Evolutionary conservation across 2,329 filamentous ascomycete genomes (phyloP), one percentile per base, ranked within the genome.

Genomic region (Ceratocystis lukuohia): DNA sequence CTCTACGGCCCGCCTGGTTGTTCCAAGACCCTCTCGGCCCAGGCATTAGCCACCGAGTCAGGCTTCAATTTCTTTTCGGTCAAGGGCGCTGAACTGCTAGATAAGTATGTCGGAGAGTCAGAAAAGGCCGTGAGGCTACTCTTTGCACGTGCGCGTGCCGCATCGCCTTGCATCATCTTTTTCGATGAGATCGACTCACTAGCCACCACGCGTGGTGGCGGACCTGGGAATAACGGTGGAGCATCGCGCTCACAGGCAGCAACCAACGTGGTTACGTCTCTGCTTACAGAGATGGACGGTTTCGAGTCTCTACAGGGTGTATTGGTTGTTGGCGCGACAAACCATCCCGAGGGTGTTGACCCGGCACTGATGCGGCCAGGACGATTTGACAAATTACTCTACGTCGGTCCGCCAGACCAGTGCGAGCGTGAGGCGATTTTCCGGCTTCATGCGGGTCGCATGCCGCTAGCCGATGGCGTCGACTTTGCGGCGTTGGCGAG

Each of bases 51-150:
- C 17, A 96, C 91, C 5, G 91, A 95, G 74, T 90, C 89, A 37
- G 88, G 88, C 3, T 87, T 95, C 76, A 96, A 96, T 74, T 96
- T 96, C 79, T 87, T 96, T 73, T 88, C 91, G 7, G 89, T 97
- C 70, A 96, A 96, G 76, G 93, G 91, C 30, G 91, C 91, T 45
- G 93, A 96, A 75, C 83, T 96, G 12, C 85, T 96, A 68, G 95
- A 91, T 76, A 96, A 96, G 89, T 97, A 96, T 75, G 92, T 97
- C 20, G 93, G 93, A 69, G 93, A 97, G 75, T 93, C 91, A 1
- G 93, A 97, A 76, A 85, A 91, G 10, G 87, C 88, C 6, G 83
- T 96, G 53, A 85, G 93, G 46, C 88, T 91, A 66, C 84, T 96
- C 0, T 96, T 97, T 74, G 83, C 87, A 65, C 89, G 92, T 71